These are phyloP conservation scores for Monilinia fructigena DNA, from an alignment of 2,329 filamentous ascomycete genomes.

Conservation along the genomic window DNA sequence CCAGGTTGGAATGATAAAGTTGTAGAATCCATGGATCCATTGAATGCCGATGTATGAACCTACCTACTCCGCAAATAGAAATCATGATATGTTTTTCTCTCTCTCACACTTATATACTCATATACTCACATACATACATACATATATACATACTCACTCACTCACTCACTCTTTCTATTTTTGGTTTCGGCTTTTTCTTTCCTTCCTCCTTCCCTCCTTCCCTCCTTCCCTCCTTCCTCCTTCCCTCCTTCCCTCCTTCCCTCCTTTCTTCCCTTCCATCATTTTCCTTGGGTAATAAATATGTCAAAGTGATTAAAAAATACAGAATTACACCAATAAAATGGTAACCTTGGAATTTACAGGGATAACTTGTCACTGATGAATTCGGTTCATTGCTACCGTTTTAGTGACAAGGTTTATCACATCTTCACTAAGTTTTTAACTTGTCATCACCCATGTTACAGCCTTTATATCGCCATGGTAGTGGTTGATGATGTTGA, in stretches of 20 bases:
- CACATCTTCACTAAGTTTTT: background rate
- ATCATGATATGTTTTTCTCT: too few relatives aligned
- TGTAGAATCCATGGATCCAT: too few relatives aligned
- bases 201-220: background rate
- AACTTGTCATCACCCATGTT: background rate
- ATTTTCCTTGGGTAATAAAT: too few relatives aligned
- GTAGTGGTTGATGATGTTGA: background rate
- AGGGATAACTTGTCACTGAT: conserved; percentile 7
- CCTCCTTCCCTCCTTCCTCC: too few relatives aligned
- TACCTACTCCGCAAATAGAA: too few relatives aligned
- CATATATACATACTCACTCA: too few relatives aligned
- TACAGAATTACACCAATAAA: background rate
- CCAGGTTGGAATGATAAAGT: too few relatives aligned
- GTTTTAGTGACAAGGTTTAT: background rate
- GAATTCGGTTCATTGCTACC: conserved; percentile 1
- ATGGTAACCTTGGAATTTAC: background rate
- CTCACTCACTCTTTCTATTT: background rate
- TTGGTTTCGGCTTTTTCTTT: background rate
- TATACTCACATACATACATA: too few relatives aligned
- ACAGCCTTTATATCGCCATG: background rate
- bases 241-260: too few relatives aligned
- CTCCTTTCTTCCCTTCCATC: background rate
- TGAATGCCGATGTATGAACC: too few relatives aligned
- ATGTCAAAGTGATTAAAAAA: too few relatives aligned
- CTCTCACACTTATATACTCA: too few relatives aligned